Evolutionary conservation across 2,329 filamentous ascomycete species (phyloP).

Genomic region (Trichoderma asperellum): DNA sequence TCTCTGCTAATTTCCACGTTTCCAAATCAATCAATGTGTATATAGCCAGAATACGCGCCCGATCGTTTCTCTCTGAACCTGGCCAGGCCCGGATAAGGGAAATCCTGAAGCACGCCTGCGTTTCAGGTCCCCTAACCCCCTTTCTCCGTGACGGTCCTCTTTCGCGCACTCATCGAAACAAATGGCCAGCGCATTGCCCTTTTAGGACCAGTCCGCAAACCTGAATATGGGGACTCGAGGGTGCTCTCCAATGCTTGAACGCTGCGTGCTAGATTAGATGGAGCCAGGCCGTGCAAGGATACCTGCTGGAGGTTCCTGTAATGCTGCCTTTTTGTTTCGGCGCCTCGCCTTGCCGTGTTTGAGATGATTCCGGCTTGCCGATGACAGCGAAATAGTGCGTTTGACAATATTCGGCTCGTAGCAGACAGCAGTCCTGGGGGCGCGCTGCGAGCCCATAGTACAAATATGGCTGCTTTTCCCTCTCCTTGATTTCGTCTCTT

Average conservation of each 20-base stretch:
- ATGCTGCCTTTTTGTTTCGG: conserved; percentile 23
- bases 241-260: background rate
- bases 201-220: background rate
- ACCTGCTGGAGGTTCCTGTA: background rate
- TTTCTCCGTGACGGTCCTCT: conserved; percentile 14
- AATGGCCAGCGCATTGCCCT: background rate
- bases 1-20: background rate
- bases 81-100: conserved; percentile 4
- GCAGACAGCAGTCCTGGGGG: background rate
- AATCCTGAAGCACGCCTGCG: conserved; percentile 33
- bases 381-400: conserved; percentile 17
- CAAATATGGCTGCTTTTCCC: conserved; percentile 29
- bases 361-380: conserved; percentile 26
- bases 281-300: background rate
- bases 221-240: background rate
- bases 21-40: background rate
- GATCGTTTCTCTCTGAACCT: conserved; percentile 2
- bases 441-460: conserved; percentile 13
- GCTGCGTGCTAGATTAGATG: background rate
- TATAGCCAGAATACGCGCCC: conserved; percentile 24
- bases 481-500: background rate
- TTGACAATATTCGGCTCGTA: conserved; percentile 15
- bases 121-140: conserved; percentile 30
- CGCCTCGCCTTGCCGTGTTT: conserved; percentile 19
- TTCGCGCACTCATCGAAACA: conserved; percentile 17